Base-by-base conservation (phyloP, 73 alveolate genomes). In the Symbiodinium pilosum region DNA sequence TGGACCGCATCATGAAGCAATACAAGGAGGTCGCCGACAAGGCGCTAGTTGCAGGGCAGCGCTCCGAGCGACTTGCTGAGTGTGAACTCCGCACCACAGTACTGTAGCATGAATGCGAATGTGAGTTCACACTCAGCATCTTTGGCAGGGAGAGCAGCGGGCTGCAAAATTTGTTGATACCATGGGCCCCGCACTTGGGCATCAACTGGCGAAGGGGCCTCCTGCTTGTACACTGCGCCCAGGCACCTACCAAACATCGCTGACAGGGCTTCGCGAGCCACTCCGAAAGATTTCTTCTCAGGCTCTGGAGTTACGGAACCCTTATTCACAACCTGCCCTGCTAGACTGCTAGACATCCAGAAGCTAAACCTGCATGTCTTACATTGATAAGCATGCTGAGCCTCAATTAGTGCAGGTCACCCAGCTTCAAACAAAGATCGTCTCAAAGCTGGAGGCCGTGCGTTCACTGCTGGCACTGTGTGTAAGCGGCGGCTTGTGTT, bases 1-100 rank as follows among this genome's bases (percentile, higher is more conserved):
- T 91, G 88, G 88, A 91, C 38, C n/a, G 47, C 7, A 88, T 86
- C 30, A 30, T 91, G 71, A 42, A 91, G 52, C 43, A 86, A 52
- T 91, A 91, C 97, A 71, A 43, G 43, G 71, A n/a, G 8, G 97
- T 91, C 34, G 97, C 97, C 7, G 97, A 91, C 97, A 91, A 91
- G 97, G 92, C 18, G 26, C n/a, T n/a, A n/a, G n/a, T n/a, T n/a
- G n/a, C n/a, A n/a, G n/a, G n/a, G n/a, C n/a, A n/a, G n/a, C n/a
- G n/a, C n/a, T n/a, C n/a, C n/a, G n/a, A n/a, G n/a, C n/a, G n/a
- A n/a, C n/a, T n/a, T n/a, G n/a, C n/a, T n/a, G n/a, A n/a, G n/a
- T n/a, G n/a, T n/a, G n/a, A n/a, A n/a, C n/a, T n/a, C n/a, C n/a
- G n/a, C n/a, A n/a, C n/a, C n/a, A n/a, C n/a, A n/a, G n/a, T n/a